phyloP scores from a whole-genome alignment of 73 alveolate genomes.

The Paramecium biaurelia region DNA sequence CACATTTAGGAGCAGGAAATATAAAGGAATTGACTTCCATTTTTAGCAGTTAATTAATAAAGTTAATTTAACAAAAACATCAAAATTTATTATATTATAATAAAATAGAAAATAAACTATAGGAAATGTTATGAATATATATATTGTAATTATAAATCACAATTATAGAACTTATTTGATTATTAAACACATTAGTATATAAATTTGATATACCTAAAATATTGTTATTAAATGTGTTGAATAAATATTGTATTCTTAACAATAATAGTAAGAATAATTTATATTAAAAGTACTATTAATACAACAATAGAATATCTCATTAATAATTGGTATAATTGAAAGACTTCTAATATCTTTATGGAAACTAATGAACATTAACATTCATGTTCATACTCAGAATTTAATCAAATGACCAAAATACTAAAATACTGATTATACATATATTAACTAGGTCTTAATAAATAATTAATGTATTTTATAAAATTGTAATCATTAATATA shows the following conservation, averaged over 20 bases:
- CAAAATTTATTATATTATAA: background rate
- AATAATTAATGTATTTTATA: background rate
- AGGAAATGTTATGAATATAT: no score
- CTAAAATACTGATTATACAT: background rate
- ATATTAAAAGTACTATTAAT: background rate
- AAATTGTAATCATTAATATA: background rate
- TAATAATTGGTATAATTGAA: background rate
- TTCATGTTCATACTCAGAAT: background rate
- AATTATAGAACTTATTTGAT: background rate
- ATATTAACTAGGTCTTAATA: background rate
- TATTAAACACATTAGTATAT: background rate
- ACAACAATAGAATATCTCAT: background rate
- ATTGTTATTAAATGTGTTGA: background rate
- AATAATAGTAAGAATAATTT: background rate
- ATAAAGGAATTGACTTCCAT: constrained; percentile 58
- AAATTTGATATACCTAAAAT: background rate
- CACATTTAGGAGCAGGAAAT: constrained; percentile 63
- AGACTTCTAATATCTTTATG: background rate
- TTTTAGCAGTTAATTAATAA: constrained; percentile 18
- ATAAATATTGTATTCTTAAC: background rate
- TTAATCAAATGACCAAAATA: background rate
- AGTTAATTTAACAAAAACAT: background rate
- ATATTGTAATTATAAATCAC: background rate
- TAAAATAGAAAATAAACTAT: background rate
- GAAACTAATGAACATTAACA: background rate